Percentiles rank a stretch among this genome's conserved stretches.
These are phyloP conservation scores for Ogataea salicorniae DNA, from an alignment of 805 yeast genomes.

Conservation along the genomic window DNA sequence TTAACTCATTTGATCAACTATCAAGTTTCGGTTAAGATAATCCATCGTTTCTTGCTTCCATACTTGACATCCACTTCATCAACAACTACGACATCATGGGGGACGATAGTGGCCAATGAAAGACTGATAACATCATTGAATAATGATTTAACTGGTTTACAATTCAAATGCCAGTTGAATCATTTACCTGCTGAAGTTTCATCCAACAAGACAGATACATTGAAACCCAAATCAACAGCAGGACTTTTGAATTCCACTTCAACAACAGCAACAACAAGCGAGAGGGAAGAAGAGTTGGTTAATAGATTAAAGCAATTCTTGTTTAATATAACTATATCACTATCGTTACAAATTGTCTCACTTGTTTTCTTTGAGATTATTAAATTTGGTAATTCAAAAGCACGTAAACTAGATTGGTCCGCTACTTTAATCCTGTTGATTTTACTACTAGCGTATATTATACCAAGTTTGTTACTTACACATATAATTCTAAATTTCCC, in stretches of 20 bases:
- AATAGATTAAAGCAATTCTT: conserved; percentile 2
- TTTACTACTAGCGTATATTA: conserved; percentile 35
- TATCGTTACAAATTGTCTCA: conserved; percentile 24
- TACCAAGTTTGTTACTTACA: conserved; percentile 34
- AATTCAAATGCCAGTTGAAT: neutral
- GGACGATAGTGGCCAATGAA: neutral
- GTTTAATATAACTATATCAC: conserved; percentile 23
- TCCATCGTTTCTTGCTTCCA: conserved; percentile 12
- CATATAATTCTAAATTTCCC: neutral
- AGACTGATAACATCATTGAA: conserved; percentile 4
- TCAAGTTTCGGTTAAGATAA: conserved; percentile 11
- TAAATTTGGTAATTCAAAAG: conserved; percentile 17
- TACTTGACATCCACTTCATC: conserved; percentile 3
- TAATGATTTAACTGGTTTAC: conserved; percentile 6
- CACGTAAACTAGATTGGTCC: conserved; percentile 34
- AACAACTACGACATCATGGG: neutral
- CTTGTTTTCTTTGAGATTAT: conserved; percentile 28
- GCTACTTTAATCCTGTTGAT: conserved; percentile 35
- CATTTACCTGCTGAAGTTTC: no score
- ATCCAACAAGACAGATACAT: neutral
- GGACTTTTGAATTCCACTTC: neutral
- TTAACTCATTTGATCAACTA: conserved; percentile 14
- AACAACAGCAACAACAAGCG: neutral
- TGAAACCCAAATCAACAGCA: neutral
- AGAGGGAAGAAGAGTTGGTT: neutral